Conservation (phyloP, 805 yeast species). For the Kregervanrija pseudodelftensis region DNA sequence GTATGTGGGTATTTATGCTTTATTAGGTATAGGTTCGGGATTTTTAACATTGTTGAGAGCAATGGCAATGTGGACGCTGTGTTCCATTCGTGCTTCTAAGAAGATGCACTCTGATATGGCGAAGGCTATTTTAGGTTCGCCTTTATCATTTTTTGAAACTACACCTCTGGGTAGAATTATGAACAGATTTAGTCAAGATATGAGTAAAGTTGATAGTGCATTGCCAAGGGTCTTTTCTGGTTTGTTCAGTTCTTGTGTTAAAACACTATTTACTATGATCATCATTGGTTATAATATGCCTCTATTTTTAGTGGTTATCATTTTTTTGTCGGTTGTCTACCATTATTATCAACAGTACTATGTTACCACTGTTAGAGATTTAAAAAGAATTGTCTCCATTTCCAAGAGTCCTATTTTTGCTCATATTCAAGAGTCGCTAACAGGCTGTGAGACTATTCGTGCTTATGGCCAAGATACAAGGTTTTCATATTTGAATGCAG, state of each 20-base stretch:
- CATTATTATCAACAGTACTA: slow-evolving; percentile 65
- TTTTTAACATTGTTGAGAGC: slow-evolving; percentile 39
- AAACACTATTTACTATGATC: slow-evolving; percentile 40
- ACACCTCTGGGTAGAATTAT: slow-evolving; percentile 63
- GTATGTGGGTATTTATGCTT: slow-evolving; percentile 48
- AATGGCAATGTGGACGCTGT: slow-evolving; percentile 39
- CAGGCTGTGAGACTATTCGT: slow-evolving; percentile 70
- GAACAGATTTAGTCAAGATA: slow-evolving; percentile 60
- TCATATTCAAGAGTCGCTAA: slow-evolving; percentile 72
- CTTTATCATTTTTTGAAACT: slow-evolving; percentile 63
- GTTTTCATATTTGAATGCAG: slow-evolving; percentile 48
- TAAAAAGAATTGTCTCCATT: slow-evolving; percentile 64
- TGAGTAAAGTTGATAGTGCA: slow-evolving; percentile 46
- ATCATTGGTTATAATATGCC: slow-evolving; percentile 53
- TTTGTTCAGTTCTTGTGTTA: slow-evolving; percentile 38
- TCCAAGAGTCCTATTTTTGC: slow-evolving; percentile 75
- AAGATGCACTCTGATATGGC: slow-evolving; percentile 54
- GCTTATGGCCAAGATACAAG: slow-evolving; percentile 67
- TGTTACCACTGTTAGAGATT: slow-evolving; percentile 64
- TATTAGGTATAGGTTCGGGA: slow-evolving; percentile 48
- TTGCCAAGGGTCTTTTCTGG: slow-evolving; percentile 48
- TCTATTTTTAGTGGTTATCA: slow-evolving; percentile 39
- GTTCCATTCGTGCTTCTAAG: slow-evolving; percentile 51
- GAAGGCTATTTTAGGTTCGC: slow-evolving; percentile 43
- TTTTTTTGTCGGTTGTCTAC: slow-evolving; percentile 47